phyloP scores from a whole-genome alignment of 2,329 filamentous ascomycete species.

The Hypoxylon sp. region DNA sequence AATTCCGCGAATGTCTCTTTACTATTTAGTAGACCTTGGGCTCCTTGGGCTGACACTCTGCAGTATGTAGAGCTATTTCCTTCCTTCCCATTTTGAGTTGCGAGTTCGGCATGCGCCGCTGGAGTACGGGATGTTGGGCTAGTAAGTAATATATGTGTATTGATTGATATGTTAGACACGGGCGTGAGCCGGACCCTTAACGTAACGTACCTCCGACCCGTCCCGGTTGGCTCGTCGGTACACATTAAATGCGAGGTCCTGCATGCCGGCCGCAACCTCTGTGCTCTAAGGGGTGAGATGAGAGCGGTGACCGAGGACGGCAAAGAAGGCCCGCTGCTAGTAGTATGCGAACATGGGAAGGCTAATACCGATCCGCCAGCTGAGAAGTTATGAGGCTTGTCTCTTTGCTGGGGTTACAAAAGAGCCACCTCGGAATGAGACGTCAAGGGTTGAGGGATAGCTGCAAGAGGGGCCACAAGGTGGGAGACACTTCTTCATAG shows the following conservation, averaged over 20 bases:
- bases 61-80: neutral
- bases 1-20: neutral
- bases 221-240: slow-evolving; percentile 61
- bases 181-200: slow-evolving; percentile 76
- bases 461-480: neutral
- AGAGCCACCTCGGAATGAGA: neutral
- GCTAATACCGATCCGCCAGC: slow-evolving; percentile 61
- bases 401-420: neutral
- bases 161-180: slow-evolving; percentile 49
- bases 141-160: neutral
- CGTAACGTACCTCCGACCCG: slow-evolving; percentile 76
- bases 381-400: slow-evolving; percentile 37
- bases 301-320: slow-evolving; percentile 55
- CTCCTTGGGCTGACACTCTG: neutral
- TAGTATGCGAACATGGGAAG: slow-evolving; percentile 67
- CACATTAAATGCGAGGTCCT: slow-evolving; percentile 63
- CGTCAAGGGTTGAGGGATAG: neutral
- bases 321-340: slow-evolving; percentile 58
- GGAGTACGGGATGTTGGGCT: neutral
- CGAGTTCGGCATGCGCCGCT: neutral
- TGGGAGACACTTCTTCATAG: neutral
- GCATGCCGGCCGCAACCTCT: slow-evolving; percentile 61
- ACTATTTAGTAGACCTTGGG: neutral
- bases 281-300: slow-evolving; percentile 62
- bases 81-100: neutral